Evolutionary conservation across 352 stramenopile genomes (phyloP), one percentile per base, ranked within the genome.

Genomic region (Phytophthora litchii): DNA sequence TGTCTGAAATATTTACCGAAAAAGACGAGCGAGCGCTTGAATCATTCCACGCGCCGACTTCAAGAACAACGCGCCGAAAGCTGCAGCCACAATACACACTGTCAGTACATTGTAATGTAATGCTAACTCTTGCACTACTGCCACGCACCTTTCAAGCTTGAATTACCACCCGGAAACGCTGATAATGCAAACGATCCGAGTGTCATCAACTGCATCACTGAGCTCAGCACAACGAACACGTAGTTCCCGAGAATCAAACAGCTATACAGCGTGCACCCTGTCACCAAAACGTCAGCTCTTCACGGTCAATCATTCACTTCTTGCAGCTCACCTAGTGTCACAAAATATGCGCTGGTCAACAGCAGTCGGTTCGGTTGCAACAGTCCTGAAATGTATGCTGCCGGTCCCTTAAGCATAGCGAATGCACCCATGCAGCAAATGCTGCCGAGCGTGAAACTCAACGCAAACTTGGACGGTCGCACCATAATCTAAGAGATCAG

Each of bases 211-310:
- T 92, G 64, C 60, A 72, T 52, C 41, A 89, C 67, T 0, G 85
- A 89, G 64, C 82, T 94, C 60, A 88, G 60, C 40, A 94, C 76
- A n/a, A 94, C 85, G 16, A 92, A 76, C 21, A 94, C 64, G 64
- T 94, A 94, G 67, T 86, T 91, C 17, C 83, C 83, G 34, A 94
- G 64, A 42, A 94, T 72, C n/a, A 94, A 57, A 59, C 85, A 94
- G 62, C 80, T 89, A 50, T 94, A 94, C 20, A 94, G 54, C 27
- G 83, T 94, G 21, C 78, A 81, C 19, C 70, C 81, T 56, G 12
- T 38, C 3, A 52, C 5, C 42, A 35, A 21, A 21, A 48, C 23
- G 23, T 27, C 23, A 27, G 23, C 5, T 3, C 5, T 3, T 27
- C 23, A 27, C 23, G 23, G 3, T 5, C 23, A 27, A 27, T 5